These are phyloP conservation scores for Aspergillus felis DNA, from an alignment of 2,329 filamentous ascomycete genomes.

Conservation along the genomic window DNA sequence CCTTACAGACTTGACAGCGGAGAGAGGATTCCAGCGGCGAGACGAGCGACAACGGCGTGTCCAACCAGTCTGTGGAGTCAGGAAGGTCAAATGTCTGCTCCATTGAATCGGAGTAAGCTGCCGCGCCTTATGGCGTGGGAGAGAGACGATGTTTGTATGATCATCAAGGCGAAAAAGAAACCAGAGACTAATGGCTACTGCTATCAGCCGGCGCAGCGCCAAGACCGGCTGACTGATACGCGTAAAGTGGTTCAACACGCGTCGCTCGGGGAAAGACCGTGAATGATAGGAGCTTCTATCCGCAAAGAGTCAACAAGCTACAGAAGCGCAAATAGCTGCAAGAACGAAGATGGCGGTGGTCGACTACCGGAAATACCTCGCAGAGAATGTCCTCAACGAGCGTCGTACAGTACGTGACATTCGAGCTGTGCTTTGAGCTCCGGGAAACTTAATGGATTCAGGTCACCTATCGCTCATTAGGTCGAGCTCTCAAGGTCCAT, in stretches of 20 bases:
- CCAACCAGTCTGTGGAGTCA: slow-evolving; percentile 48
- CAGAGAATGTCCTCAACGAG: slow-evolving; percentile 71
- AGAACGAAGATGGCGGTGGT: slow-evolving; percentile 32
- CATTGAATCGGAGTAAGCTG: slow-evolving; percentile 20
- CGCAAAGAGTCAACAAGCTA: background rate
- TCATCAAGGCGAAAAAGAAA: slow-evolving; percentile 1
- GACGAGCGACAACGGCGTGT: slow-evolving; percentile 42
- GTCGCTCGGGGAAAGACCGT: slow-evolving; percentile 14
- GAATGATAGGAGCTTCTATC: background rate
- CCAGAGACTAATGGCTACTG: slow-evolving; percentile 4
- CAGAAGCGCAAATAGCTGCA: background rate
- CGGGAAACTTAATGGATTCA: slow-evolving; percentile 34
- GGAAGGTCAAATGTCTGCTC: slow-evolving; percentile 36
- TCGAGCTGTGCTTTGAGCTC: background rate
- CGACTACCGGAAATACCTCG: slow-evolving; percentile 68
- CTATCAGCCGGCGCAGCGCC: slow-evolving; percentile 17
- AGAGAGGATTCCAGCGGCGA: slow-evolving; percentile 70
- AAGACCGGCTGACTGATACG: slow-evolving; percentile 42
- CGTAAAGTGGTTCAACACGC: slow-evolving; percentile 40
- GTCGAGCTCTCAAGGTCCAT: slow-evolving; percentile 77
- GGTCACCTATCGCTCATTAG: slow-evolving; percentile 84
- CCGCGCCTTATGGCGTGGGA: background rate
- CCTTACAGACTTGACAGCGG: slow-evolving; percentile 96
- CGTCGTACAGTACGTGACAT: slow-evolving; percentile 59
- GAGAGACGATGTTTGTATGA: background rate